Percentiles rank a stretch among this genome's conserved stretches.
Evolutionary conservation across 2,329 filamentous ascomycete genomes (phyloP).

Genomic region (Monilinia fructicola): DNA sequence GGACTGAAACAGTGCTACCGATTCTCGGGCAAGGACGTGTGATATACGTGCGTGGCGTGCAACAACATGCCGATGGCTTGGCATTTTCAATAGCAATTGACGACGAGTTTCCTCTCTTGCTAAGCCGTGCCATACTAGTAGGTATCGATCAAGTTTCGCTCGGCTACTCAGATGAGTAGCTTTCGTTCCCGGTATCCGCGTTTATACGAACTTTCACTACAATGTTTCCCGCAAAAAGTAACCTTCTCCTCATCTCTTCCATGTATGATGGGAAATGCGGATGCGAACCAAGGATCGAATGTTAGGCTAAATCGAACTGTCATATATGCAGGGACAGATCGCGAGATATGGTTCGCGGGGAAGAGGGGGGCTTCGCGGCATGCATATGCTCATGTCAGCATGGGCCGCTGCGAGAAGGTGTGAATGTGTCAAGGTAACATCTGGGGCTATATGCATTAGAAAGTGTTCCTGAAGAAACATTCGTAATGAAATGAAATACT

Average conservation of each 20-base stretch:
- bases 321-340: conserved; percentile 18
- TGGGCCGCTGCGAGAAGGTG: neutral
- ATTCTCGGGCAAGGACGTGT: conserved; percentile 8
- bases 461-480: conserved; percentile 8
- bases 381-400: conserved; percentile 15
- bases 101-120: neutral
- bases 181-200: neutral
- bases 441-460: neutral
- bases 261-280: conserved; percentile 5
- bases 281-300: conserved; percentile 5
- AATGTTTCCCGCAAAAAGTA: conserved; percentile 8
- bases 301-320: neutral
- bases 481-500: neutral
- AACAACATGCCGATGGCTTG: conserved; percentile 3
- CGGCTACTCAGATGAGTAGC: neutral
- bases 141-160: neutral
- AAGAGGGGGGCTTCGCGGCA: neutral
- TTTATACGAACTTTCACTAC: conserved; percentile 2
- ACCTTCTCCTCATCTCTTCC: conserved; percentile 11
- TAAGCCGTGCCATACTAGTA: neutral
- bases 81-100: neutral
- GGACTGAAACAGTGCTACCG: conserved; percentile 4
- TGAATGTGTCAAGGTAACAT: neutral
- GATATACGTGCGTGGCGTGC: neutral
- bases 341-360: conserved; percentile 10